A percentile compares a stretch with the other conserved stretches of the same genome.
phyloP scores from a whole-genome alignment of 805 yeast species.

The Sungouiella thailandica region DNA sequence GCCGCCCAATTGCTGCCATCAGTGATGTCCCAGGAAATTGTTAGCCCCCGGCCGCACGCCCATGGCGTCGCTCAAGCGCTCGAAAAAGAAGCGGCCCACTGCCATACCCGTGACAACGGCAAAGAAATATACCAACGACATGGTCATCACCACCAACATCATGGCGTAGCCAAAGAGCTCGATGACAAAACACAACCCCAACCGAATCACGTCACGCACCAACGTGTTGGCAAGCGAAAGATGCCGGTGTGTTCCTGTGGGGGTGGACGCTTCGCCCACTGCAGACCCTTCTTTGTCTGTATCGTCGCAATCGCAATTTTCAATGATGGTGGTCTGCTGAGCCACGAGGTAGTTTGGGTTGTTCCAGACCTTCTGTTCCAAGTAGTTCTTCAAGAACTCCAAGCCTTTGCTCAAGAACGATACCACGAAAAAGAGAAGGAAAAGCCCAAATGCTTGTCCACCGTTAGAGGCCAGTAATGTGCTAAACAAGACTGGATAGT shows the following conservation, averaged over 20 bases:
- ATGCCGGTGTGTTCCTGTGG: conserved; percentile 4
- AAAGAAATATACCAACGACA: conserved; percentile 61
- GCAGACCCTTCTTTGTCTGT: conserved; percentile 1
- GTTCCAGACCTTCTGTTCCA: conserved; percentile 64
- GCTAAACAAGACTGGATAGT: conserved; percentile 62
- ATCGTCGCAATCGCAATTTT: conserved; percentile 16
- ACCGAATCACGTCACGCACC: conserved; percentile 51
- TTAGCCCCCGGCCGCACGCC: conserved; percentile 28
- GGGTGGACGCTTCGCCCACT: conserved; percentile 4
- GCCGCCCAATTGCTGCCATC: too few species aligned
- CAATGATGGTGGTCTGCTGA: conserved; percentile 12
- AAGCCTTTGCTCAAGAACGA: conserved; percentile 58
- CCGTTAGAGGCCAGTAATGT: conserved; percentile 47
- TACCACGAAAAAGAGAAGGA: conserved; percentile 52
- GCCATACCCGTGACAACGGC: conserved; percentile 69
- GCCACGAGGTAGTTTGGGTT: conserved; percentile 27
- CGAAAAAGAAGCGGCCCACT: conserved; percentile 65
- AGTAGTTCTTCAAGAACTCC: conserved; percentile 53
- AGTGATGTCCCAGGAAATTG: conserved; percentile 12
- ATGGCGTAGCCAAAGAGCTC: conserved; percentile 66
- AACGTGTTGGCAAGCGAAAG: conserved; percentile 12
- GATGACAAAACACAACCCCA: conserved; percentile 51
- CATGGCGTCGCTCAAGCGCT: conserved; percentile 44
- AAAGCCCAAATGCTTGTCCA: conserved; percentile 71
- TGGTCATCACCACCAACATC: conserved; percentile 79